These are phyloP conservation scores for Diaporthe citri DNA, from an alignment of 2,329 filamentous ascomycete genomes.

Conservation along the genomic window DNA sequence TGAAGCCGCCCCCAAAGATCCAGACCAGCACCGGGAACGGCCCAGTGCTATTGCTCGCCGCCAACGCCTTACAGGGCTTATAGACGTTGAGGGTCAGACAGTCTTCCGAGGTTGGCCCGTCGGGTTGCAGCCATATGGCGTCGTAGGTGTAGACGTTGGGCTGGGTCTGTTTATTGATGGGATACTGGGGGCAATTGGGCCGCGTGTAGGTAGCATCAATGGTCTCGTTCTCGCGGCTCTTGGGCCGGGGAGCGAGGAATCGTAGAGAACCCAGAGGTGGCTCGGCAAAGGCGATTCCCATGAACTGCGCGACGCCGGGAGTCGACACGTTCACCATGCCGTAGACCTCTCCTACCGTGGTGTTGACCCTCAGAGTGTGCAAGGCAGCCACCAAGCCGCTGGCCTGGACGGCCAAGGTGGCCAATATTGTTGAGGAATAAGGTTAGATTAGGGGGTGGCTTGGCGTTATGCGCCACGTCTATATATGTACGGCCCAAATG, in stretches of 20 bases:
- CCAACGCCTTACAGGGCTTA: conserved; percentile 46
- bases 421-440: too few species aligned
- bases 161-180: neutral
- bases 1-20: conserved; percentile 61
- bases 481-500: too few species aligned
- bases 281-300: conserved; percentile 53
- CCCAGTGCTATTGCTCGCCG: conserved; percentile 21
- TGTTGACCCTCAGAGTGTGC: neutral
- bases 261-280: conserved; percentile 49
- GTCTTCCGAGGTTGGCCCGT: conserved; percentile 49
- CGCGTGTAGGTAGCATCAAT: conserved; percentile 47
- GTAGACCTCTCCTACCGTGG: conserved; percentile 34
- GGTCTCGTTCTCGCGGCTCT: conserved; percentile 45
- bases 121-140: conserved; percentile 39
- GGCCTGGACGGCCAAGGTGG: neutral
- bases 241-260: conserved; percentile 48
- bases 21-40: conserved; percentile 59
- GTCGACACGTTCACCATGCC: conserved; percentile 35
- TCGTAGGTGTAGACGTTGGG: conserved; percentile 17
- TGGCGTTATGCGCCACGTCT: too few species aligned
- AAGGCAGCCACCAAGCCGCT: neutral
- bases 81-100: conserved; percentile 61
- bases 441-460: too few species aligned
- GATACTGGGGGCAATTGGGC: conserved; percentile 21
- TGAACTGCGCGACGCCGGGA: conserved; percentile 50